Base-by-base conservation (phyloP, 768 basidiomycete genomes). In the Boletus bicolor region DNA sequence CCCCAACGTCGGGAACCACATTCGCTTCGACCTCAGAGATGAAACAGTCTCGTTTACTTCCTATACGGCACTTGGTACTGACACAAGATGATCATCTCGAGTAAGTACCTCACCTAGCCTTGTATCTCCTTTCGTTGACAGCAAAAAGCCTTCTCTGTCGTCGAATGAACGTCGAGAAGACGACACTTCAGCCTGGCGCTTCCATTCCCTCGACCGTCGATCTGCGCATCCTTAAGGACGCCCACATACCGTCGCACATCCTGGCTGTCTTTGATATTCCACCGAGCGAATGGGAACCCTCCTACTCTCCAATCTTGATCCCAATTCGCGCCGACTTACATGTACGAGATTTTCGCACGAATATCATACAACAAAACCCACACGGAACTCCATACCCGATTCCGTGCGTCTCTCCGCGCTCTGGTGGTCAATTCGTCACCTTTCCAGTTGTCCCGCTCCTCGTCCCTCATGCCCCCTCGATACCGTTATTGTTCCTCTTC, bases 401-500 rank as follows among this genome's bases (percentile, higher is more conserved):
- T 6, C 76, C 75, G 4, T 61, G 62, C 21, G 12, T 53, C 36
- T 53, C 64, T 48, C 57, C 61, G 5, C 45, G 52, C 32, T 48
- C 65, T 30, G 58, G 62, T 5, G 59, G 54, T 19, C 73, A 68
- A 51, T 63, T 73, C 24, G 72, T 84, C 45, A 78, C 79, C 5
- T 74, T 86, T 10, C 82, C 84, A 0, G 77, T 86, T 15, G 68
- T 86, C 28, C 66, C 72, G 4, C 68, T 70, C 26, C 64, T 67
- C 39, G 78, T 82, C 28, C 84, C 84, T 1, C 83, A 86, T 58
- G 73, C 75, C 9, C 67, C 73, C 4, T 83, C 85, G 0, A 68
- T 85, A 38, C 75, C 85, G 0, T 70, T 87, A 2, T 73, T 87
- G 17, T 71, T 86, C 30, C 79, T 87, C 55, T 86, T 80, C 55